Percentiles rank a stretch among this genome's conserved stretches.
phyloP scores from a whole-genome alignment of 2,329 filamentous ascomycete genomes.

The Paracamarosporium sp. region DNA sequence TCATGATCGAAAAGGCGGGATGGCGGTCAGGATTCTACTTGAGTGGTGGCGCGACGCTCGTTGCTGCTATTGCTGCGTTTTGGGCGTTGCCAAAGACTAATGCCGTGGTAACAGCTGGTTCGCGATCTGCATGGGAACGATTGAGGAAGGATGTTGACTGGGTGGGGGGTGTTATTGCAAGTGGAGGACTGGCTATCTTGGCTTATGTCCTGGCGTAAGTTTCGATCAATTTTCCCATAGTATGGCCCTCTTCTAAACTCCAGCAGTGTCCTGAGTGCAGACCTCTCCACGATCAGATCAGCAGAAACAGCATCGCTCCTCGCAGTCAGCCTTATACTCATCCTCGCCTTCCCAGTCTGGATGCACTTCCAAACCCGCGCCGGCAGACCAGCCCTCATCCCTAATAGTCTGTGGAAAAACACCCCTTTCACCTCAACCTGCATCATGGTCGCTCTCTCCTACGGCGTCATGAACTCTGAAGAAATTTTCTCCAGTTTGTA shows the following conservation, averaged over 20 bases:
- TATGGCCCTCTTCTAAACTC: conserved; percentile 39
- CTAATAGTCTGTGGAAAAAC: conserved; percentile 60
- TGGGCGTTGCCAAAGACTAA: conserved; percentile 21
- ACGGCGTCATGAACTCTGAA: conserved; percentile 45
- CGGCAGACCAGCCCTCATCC: conserved; percentile 31
- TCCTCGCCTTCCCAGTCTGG: conserved; percentile 37
- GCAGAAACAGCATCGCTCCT: conserved; percentile 29
- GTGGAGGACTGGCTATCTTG: conserved; percentile 28
- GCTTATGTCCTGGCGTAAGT: conserved; percentile 18
- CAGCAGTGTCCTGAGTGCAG: conserved; percentile 29
- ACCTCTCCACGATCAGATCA: conserved; percentile 29
- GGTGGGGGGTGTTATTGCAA: conserved; percentile 34
- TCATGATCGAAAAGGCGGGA: conserved; percentile 55
- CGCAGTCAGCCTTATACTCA: conserved; percentile 27
- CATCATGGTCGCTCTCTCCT: conserved; percentile 48
- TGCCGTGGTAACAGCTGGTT: neutral
- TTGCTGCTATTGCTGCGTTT: conserved; percentile 43
- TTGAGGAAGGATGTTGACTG: conserved; percentile 35
- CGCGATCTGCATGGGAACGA: neutral
- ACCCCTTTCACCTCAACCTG: conserved; percentile 63
- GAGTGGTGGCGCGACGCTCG: conserved; percentile 21
- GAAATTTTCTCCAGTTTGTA: conserved; percentile 52
- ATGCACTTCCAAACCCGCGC: conserved; percentile 33
- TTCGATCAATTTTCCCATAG: no score
- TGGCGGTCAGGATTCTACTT: conserved; percentile 47